Conservation (phyloP, 169 alveolate species). For the Neospora caninum region DNA sequence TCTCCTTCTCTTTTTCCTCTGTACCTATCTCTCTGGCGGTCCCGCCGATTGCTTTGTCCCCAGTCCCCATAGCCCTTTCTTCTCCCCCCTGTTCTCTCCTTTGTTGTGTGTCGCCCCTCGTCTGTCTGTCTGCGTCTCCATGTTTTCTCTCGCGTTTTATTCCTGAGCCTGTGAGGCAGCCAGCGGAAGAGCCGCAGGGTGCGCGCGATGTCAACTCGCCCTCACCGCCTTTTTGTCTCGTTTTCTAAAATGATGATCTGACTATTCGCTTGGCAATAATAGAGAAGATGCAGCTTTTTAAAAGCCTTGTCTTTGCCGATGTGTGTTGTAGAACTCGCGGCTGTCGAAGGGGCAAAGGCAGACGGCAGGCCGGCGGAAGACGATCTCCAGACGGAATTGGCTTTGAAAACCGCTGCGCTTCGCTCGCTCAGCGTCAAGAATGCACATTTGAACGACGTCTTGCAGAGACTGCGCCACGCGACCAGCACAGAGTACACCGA, state of each 20-base stretch:
- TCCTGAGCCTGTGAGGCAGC: neutral
- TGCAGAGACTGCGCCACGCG: slow-evolving; percentile 11
- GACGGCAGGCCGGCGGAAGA: neutral
- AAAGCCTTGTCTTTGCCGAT: too few species aligned
- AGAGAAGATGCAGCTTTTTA: too few species aligned
- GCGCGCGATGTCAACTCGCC: too few species aligned
- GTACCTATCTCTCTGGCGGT: neutral
- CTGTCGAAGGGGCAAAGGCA: neutral
- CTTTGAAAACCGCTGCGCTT: slow-evolving; percentile 13
- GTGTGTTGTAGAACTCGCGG: neutral
- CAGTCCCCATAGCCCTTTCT: neutral
- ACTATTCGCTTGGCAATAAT: too few species aligned
- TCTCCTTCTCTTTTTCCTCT: neutral
- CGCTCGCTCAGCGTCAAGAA: slow-evolving; percentile 24
- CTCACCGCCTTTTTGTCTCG: too few species aligned
- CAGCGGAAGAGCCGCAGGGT: neutral
- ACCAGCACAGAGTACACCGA: neutral
- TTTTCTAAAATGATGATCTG: too few species aligned
- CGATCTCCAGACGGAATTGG: neutral
- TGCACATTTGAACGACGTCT: slow-evolving; percentile 24
- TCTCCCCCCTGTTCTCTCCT: neutral
- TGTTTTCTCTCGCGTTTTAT: neutral
- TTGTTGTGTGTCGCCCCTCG: neutral
- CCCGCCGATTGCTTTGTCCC: neutral
- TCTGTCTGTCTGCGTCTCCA: neutral